Conservation (phyloP, 768 basidiomycete species). For the Lactarius psammicola region DNA sequence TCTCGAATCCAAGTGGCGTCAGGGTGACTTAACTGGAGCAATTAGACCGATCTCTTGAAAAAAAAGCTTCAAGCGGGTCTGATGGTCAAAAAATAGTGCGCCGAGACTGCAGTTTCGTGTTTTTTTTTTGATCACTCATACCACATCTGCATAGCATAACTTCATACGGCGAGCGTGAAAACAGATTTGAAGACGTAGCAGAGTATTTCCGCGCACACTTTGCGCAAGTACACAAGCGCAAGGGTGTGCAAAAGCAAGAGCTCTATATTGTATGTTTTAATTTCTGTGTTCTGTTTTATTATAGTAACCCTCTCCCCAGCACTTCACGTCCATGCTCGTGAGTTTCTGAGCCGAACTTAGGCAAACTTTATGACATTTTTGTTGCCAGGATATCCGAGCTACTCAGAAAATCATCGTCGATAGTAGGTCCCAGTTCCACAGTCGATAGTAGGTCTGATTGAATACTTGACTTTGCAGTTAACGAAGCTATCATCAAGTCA, state of each 20-base stretch:
- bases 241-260: conserved; percentile 55
- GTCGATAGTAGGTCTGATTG: neutral
- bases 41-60: conserved; percentile 76
- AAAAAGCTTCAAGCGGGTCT: conserved; percentile 69
- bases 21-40: conserved; percentile 36
- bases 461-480: conserved; percentile 41
- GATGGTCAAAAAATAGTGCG: conserved; percentile 78
- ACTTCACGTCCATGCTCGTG: conserved; percentile 72
- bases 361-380: neutral
- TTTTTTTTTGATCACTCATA: conserved; percentile 2
- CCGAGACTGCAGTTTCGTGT: neutral
- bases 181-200: conserved; percentile 66
- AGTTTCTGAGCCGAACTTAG: conserved; percentile 1
- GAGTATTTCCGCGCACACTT: conserved; percentile 88
- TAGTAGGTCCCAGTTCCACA: conserved; percentile 40
- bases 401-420: conserved; percentile 51
- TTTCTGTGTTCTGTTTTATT: conserved; percentile 14
- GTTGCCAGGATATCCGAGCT: conserved; percentile 22
- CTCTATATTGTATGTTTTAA: conserved; percentile 60
- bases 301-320: conserved; percentile 40
- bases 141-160: conserved; percentile 54
- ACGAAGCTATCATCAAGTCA: conserved; percentile 64
- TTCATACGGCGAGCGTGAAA: conserved; percentile 70
- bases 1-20: conserved; percentile 42
- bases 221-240: conserved; percentile 66